phyloP scores from a whole-genome alignment of 768 basidiomycete species.

The Panaeolus papilionaceus region DNA sequence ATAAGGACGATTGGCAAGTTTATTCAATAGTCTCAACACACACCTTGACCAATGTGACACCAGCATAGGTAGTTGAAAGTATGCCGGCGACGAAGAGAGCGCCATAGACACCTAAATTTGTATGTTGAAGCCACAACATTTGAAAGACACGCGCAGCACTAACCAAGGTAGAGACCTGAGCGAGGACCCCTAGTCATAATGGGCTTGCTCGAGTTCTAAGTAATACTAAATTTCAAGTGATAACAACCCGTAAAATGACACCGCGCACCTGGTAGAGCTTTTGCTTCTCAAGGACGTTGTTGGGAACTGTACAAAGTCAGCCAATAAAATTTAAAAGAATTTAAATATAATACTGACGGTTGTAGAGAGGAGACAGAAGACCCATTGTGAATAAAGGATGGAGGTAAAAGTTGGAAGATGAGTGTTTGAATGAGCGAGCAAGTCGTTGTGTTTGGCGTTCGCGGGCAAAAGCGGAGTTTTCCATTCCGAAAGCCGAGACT shows the following conservation, averaged over 20 bases:
- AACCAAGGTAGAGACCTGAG: constrained; percentile 70
- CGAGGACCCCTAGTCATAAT: constrained; percentile 69
- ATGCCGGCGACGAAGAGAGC: constrained; percentile 61
- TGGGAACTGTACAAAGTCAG: constrained; percentile 47
- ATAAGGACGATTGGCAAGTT: neutral
- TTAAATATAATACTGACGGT: constrained; percentile 52
- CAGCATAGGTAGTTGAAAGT: constrained; percentile 55
- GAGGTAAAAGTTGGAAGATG: constrained; percentile 26
- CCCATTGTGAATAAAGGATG: constrained; percentile 41
- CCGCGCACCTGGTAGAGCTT: constrained; percentile 65
- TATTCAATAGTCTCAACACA: constrained; percentile 22
- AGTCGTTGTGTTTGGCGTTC: constrained; percentile 28
- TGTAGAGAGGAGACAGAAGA: constrained; percentile 63
- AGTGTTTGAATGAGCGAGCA: constrained; percentile 31
- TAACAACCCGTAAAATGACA: constrained; percentile 19
- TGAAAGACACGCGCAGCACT: constrained; percentile 24
- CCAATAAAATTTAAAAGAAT: constrained; percentile 9
- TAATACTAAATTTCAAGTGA: constrained; percentile 16
- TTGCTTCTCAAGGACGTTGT: constrained; percentile 71
- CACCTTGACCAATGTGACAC: constrained; percentile 54
- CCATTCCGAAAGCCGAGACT: constrained; percentile 47
- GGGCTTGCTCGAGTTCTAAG: constrained; percentile 52
- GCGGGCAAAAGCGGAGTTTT: constrained; percentile 53
- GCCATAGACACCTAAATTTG: constrained; percentile 53
- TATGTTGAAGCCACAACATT: neutral